Percentiles rank a stretch among this genome's conserved stretches.
Conservation (phyloP, 805 yeast genomes). For the Yarrowia sp. region DNA sequence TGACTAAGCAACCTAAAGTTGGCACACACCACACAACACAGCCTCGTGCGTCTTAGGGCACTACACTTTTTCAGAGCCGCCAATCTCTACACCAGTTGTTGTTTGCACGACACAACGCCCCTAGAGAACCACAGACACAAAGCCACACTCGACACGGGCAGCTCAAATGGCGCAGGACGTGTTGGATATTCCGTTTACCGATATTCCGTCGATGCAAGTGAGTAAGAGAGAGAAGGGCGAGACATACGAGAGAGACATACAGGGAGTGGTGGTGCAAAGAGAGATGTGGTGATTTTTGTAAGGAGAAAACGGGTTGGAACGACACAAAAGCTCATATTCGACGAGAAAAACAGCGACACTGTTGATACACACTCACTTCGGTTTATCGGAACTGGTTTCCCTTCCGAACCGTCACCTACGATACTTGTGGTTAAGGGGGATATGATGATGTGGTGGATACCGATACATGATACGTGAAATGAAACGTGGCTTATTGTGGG, state of each 20-base stretch:
- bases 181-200: constrained; percentile 38
- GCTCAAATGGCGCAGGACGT: constrained; percentile 38
- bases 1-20: constrained; percentile 32
- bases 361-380: too few species aligned
- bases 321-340: too few species aligned
- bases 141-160: constrained; percentile 15
- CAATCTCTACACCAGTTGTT: constrained; percentile 29
- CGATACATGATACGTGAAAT: too few species aligned
- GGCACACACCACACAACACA: constrained; percentile 22
- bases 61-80: constrained; percentile 33
- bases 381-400: too few species aligned
- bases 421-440: too few species aligned
- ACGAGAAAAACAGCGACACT: too few species aligned
- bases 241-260: background rate
- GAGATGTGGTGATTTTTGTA: too few species aligned
- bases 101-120: constrained; percentile 32
- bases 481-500: too few species aligned
- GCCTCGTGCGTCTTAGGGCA: constrained; percentile 32
- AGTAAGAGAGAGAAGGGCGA: constrained; percentile 4
- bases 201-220: constrained; percentile 39
- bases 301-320: too few species aligned
- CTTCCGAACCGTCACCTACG: too few species aligned
- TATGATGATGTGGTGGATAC: too few species aligned
- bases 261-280: background rate
- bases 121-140: constrained; percentile 1